Base-by-base conservation (phyloP, 2,329 filamentous ascomycete species). In the Fusarium tricinctum region DNA sequence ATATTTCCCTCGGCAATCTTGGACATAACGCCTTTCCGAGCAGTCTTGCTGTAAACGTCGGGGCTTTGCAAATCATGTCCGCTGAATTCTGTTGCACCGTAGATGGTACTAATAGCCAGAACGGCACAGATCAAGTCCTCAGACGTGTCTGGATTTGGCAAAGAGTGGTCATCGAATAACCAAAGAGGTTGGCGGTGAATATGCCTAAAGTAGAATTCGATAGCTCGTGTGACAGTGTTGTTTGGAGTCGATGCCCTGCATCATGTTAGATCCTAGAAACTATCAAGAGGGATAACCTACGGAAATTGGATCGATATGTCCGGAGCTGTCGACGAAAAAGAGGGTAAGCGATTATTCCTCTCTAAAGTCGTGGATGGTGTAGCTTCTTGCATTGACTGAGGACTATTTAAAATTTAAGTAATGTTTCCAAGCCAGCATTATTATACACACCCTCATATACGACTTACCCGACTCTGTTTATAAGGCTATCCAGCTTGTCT, bases 111-210 rank as follows among this genome's bases (percentile, higher is more conserved):
- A 6, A 69, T n/a, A 2, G 66, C 62, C 7, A 69, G 3, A 6
- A 69, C 48, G 4, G 26, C 26, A 42, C 39, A 53, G 2, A 54
- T 22, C 0, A 69, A 28, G 3, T 60, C 66, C 4, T 57, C 58
- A 2, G 50, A 57, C 5, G 23, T 38, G 9, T 60, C 47, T 4
- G 26, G 30, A 0, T 38, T 35, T 3, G 42, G 3, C 10, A 55
- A 13, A 0, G 32, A 48, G 2, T 44, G 19, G 8, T 42, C 30
- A 0, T 66, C 44, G 0, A 69, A 69, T 3, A 69, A 17, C 66
- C 67, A 69, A 1, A 69, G 17, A 3, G 67, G 67, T 19, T 69
- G 67, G 2, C 62, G 62, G 22, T 70, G 62, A 7, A 69, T 35
- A 2, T 52, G 50, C 8, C 13, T 28, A n/a, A 70, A 69, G 5